phyloP scores from a whole-genome alignment of 768 basidiomycete species.

The Agaricus subrufescens region DNA sequence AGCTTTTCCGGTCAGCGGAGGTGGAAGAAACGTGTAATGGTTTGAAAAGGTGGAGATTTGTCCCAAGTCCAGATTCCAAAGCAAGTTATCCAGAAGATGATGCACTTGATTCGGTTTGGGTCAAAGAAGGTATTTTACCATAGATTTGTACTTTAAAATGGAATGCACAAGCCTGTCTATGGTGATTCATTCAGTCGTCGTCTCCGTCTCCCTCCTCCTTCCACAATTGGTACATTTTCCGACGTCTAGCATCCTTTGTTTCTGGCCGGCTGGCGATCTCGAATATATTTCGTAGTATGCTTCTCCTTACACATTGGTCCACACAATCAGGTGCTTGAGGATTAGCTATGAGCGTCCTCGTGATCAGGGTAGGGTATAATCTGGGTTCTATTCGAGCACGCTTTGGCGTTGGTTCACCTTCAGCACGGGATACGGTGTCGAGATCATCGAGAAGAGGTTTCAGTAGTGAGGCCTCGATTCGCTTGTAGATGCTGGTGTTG shows the following conservation, averaged over 20 bases:
- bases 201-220: slow-evolving; percentile 41
- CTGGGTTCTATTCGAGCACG: slow-evolving; percentile 36
- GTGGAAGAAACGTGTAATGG: neutral
- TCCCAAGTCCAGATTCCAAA: slow-evolving; percentile 37
- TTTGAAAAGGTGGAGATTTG: slow-evolving; percentile 6
- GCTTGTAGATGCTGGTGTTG: slow-evolving; percentile 62
- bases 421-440: slow-evolving; percentile 23
- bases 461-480: slow-evolving; percentile 64
- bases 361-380: slow-evolving; percentile 38
- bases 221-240: slow-evolving; percentile 74
- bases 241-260: slow-evolving; percentile 12
- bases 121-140: slow-evolving; percentile 15
- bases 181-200: neutral
- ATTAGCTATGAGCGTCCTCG: slow-evolving; percentile 48
- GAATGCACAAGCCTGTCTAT: no score
- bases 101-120: slow-evolving; percentile 28
- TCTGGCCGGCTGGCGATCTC: slow-evolving; percentile 67
- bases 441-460: slow-evolving; percentile 64
- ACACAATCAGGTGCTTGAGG: slow-evolving; percentile 35
- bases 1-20: slow-evolving; percentile 5
- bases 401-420: slow-evolving; percentile 37
- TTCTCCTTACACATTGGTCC: slow-evolving; percentile 30
- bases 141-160: neutral
- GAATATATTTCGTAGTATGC: slow-evolving; percentile 62
- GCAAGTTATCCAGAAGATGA: slow-evolving; percentile 46